Evolutionary conservation across 73 alveolate genomes (phyloP).

Genomic region (Breviolum minutum): DNA sequence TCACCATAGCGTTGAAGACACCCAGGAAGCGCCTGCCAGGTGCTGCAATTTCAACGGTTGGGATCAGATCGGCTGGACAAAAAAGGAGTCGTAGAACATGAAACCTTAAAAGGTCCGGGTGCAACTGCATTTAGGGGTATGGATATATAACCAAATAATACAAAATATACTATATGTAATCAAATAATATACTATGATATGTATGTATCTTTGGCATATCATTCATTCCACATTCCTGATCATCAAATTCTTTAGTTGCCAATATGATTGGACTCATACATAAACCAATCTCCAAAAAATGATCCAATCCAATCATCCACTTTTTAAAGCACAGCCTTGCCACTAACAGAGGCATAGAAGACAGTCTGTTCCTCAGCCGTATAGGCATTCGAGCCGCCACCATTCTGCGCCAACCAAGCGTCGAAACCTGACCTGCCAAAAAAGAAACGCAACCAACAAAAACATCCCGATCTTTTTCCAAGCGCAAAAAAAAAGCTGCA

Average conservation of each 20-base stretch:
- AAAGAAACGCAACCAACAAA: background rate
- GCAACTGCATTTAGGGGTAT: background rate
- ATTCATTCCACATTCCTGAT: no score
- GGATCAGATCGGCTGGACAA: background rate
- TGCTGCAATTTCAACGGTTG: no score
- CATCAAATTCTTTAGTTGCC: background rate
- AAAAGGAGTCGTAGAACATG: background rate
- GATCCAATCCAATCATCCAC: no score
- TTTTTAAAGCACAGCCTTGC: background rate
- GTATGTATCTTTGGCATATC: no score
- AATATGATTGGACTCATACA: background rate
- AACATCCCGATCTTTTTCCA: background rate
- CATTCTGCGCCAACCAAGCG: slow-evolving; percentile 61
- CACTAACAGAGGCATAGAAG: slow-evolving; percentile 39
- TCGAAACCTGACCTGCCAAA: slow-evolving; percentile 51
- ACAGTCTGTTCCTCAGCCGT: slow-evolving; percentile 82
- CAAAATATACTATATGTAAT: no score
- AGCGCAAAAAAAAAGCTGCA: background rate
- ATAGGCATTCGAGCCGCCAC: slow-evolving; percentile 70
- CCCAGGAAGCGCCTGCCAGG: slow-evolving; percentile 20
- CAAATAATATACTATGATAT: no score
- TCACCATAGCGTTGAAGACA: slow-evolving; percentile 29
- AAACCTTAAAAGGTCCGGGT: background rate
- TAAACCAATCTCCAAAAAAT: no score
- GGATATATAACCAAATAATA: background rate